Evolutionary conservation across 2,329 filamentous ascomycete genomes (phyloP).

Genomic region (Beauveria bassiana): DNA sequence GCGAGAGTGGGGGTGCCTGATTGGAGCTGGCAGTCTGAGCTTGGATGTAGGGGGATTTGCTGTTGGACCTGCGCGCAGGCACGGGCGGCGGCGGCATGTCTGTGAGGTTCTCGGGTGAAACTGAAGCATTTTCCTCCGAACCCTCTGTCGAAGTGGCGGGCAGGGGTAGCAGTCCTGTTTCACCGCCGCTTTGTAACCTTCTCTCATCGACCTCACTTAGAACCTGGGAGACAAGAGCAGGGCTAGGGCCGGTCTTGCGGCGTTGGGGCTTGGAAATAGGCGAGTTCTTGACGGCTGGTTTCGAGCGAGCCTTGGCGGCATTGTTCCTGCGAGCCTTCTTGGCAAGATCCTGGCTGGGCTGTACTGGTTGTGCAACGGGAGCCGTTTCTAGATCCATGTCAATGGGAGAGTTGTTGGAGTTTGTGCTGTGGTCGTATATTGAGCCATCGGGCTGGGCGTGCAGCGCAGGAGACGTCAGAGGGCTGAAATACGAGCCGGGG

Average conservation of each 20-base stretch:
- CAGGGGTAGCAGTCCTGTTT: slow-evolving; percentile 30
- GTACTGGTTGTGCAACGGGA: slow-evolving; percentile 22
- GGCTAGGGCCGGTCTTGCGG: slow-evolving; percentile 44
- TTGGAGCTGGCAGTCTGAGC: slow-evolving; percentile 37
- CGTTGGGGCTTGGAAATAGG: slow-evolving; percentile 63
- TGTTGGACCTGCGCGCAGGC: slow-evolving; percentile 56
- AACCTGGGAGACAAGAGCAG: slow-evolving; percentile 48
- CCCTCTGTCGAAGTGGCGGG: slow-evolving; percentile 40
- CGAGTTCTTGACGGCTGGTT: slow-evolving; percentile 56
- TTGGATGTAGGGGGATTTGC: slow-evolving; percentile 59
- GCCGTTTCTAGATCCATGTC: slow-evolving; percentile 48
- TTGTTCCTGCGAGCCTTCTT: slow-evolving; percentile 48
- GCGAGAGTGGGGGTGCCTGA: slow-evolving; percentile 1
- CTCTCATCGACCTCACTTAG: slow-evolving; percentile 45
- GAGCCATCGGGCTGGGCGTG: slow-evolving; percentile 58
- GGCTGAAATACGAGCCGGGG: slow-evolving; percentile 71
- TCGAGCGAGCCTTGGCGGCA: slow-evolving; percentile 42
- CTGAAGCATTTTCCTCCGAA: slow-evolving; percentile 57
- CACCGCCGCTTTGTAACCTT: slow-evolving; percentile 27
- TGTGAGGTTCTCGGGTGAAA: slow-evolving; percentile 54
- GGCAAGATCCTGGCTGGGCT: slow-evolving; percentile 37
- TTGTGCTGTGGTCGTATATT: slow-evolving; percentile 37
- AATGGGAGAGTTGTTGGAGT: slow-evolving; percentile 44
- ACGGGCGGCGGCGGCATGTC: slow-evolving; percentile 63
- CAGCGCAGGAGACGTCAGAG: slow-evolving; percentile 71